Evolutionary conservation across 768 basidiomycete genomes (phyloP).

Genomic region (Boletus patriciae): DNA sequence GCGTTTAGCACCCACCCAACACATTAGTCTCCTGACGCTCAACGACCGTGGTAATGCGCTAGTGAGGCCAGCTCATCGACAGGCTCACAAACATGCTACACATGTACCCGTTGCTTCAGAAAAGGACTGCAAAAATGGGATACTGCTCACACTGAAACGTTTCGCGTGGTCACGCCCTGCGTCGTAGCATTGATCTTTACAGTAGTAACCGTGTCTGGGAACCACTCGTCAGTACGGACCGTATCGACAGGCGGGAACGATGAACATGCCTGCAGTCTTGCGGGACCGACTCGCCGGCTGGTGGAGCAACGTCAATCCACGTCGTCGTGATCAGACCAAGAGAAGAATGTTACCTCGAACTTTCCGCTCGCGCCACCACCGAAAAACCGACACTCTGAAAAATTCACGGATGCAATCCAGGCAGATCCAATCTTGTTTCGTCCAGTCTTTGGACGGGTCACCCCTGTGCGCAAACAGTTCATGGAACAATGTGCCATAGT

Average conservation of each 20-base stretch:
- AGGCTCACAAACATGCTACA: constrained; percentile 12
- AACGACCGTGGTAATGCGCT: neutral
- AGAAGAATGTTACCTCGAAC: neutral
- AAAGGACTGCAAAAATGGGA: neutral
- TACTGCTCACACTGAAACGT: constrained; percentile 9
- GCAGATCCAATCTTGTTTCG: constrained; percentile 11
- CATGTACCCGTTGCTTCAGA: neutral
- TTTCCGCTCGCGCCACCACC: constrained; percentile 13
- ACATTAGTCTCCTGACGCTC: neutral
- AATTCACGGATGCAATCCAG: constrained; percentile 1
- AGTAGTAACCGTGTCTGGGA: constrained; percentile 13
- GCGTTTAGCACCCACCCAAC: neutral
- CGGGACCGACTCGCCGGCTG: neutral
- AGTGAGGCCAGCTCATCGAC: neutral
- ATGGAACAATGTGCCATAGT: constrained; percentile 3
- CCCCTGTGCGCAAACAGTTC: constrained; percentile 7
- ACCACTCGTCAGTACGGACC: neutral
- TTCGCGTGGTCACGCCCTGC: constrained; percentile 11
- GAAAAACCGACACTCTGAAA: constrained; percentile 7
- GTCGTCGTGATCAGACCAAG: neutral
- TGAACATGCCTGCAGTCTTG: constrained; percentile 12
- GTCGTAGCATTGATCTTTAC: constrained; percentile 13
- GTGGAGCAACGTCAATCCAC: neutral
- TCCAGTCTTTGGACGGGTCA: constrained; percentile 9
- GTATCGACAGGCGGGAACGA: neutral